Evolutionary conservation across 805 yeast genomes (phyloP).

Genomic region (Jamesozyma spencerorum): DNA sequence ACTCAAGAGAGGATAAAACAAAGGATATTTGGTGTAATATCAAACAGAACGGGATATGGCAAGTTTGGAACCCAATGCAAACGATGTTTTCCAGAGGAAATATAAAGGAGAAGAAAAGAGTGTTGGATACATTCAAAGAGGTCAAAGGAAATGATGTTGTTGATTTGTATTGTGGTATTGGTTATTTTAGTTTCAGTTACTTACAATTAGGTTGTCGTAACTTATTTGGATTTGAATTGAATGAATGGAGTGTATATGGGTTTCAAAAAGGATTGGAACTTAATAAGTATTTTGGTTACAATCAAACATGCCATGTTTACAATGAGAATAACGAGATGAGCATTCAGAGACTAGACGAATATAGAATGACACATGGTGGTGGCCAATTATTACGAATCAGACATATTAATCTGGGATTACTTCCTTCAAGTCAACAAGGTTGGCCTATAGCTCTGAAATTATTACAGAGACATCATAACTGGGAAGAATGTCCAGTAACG

Average conservation of each 20-base stretch:
- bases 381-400: constrained; percentile 26
- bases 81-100: constrained; percentile 89
- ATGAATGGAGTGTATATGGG: constrained; percentile 78
- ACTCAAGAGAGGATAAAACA: background rate
- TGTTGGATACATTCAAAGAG: constrained; percentile 36
- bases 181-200: constrained; percentile 71
- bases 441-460: constrained; percentile 42
- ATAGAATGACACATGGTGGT: constrained; percentile 6
- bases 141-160: constrained; percentile 39
- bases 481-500: constrained; percentile 12
- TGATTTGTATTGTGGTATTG: constrained; percentile 79
- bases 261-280: constrained; percentile 43
- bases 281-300: constrained; percentile 32
- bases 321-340: constrained; percentile 55
- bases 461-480: constrained; percentile 9
- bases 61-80: constrained; percentile 75
- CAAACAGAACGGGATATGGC: constrained; percentile 65
- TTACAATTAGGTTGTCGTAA: constrained; percentile 42
- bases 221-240: constrained; percentile 72
- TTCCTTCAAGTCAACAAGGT: constrained; percentile 60
- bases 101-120: constrained; percentile 66
- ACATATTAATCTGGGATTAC: constrained; percentile 69
- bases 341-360: constrained; percentile 31
- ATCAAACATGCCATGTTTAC: constrained; percentile 35
- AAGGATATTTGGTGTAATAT: constrained; percentile 55